These are phyloP conservation scores for Karstenula rhodostoma DNA, from an alignment of 2,329 filamentous ascomycete genomes.

Conservation along the genomic window DNA sequence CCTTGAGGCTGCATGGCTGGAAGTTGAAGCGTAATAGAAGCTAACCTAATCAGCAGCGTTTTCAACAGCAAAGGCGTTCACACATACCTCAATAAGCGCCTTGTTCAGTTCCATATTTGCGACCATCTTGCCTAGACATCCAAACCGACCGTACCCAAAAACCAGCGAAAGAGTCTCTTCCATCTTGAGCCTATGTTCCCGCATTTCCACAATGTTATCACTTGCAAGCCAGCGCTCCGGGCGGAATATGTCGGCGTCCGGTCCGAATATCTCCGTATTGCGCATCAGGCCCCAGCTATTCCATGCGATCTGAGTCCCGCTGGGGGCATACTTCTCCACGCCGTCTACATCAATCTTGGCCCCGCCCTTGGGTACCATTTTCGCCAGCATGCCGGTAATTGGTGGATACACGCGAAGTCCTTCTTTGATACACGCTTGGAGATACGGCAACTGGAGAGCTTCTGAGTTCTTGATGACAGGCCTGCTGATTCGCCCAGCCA, in stretches of 20 bases:
- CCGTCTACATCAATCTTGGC: conserved; percentile 28
- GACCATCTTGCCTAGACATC: conserved; percentile 36
- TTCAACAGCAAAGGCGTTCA: neutral
- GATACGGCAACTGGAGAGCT: conserved; percentile 50
- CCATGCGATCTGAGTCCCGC: conserved; percentile 31
- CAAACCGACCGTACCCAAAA: conserved; percentile 38
- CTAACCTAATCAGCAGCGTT: neutral
- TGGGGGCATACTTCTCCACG: conserved; percentile 21
- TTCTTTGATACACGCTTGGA: conserved; percentile 57
- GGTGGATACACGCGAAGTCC: conserved; percentile 50
- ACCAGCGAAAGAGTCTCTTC: conserved; percentile 24
- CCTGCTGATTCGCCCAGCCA: conserved; percentile 49
- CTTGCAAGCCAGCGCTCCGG: conserved; percentile 30
- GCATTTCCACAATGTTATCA: conserved; percentile 39
- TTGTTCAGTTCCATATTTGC: conserved; percentile 45
- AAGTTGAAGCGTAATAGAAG: neutral
- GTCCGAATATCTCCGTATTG: conserved; percentile 28
- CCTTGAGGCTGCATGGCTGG: neutral
- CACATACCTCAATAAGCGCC: conserved; percentile 33
- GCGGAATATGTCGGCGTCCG: conserved; percentile 28
- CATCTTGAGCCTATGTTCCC: conserved; percentile 32
- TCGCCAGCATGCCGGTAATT: conserved; percentile 39
- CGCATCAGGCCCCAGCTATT: conserved; percentile 20
- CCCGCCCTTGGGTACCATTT: conserved; percentile 39
- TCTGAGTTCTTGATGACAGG: conserved; percentile 48